Evolutionary conservation across 179 eudicot species (phyloP).

Genomic region (Actinidia chinensis): DNA sequence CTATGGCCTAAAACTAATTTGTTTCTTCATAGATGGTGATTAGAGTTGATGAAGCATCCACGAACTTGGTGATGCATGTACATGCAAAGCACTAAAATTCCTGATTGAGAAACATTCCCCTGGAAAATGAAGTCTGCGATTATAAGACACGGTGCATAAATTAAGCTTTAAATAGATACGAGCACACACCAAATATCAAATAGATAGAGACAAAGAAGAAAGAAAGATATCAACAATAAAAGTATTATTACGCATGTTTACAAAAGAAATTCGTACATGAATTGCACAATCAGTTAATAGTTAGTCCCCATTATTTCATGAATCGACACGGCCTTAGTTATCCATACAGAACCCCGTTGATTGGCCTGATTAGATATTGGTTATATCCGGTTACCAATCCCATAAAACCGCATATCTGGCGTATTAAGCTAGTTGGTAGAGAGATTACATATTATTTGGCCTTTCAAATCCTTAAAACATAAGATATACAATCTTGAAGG

Average conservation of each 20-base stretch:
- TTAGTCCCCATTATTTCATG: too few species aligned
- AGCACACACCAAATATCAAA: not conserved
- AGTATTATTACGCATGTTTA: not conserved
- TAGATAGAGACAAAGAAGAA: not conserved
- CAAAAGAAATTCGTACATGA: not conserved
- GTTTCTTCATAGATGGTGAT: slow-evolving; percentile 7
- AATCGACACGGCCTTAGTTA: too few species aligned
- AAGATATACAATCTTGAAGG: too few species aligned
- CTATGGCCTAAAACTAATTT: slow-evolving; percentile 13
- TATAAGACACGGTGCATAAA: not conserved
- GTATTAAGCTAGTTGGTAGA: too few species aligned
- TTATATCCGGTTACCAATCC: too few species aligned
- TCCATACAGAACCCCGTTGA: too few species aligned
- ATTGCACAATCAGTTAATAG: not conserved
- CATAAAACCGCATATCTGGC: too few species aligned
- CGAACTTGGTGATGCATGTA: slow-evolving; percentile 19
- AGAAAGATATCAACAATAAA: not conserved
- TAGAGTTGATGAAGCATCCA: slow-evolving; percentile 7
- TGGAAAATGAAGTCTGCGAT: slow-evolving; percentile 7
- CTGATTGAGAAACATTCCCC: slow-evolving; percentile 26
- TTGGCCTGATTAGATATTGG: too few species aligned
- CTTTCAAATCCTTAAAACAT: too few species aligned
- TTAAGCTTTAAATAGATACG: not conserved
- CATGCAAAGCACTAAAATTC: slow-evolving; percentile 21
- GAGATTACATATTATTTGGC: too few species aligned